Evolutionary conservation across 1,284 basidiomycete species (phyloP), one percentile per base, ranked within the genome.

Genomic region (Cronartium quercuum): DNA sequence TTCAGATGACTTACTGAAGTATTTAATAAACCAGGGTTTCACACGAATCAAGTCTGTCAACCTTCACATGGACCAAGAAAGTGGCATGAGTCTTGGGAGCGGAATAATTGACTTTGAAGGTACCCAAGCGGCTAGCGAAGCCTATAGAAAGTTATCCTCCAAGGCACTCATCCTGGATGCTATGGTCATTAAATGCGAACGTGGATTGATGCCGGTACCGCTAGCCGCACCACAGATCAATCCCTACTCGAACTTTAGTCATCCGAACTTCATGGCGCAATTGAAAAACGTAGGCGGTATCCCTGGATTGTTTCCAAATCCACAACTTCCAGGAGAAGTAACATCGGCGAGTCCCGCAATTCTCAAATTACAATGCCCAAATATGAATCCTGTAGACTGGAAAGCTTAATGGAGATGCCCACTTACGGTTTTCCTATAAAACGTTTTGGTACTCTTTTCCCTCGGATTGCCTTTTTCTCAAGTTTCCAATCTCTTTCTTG

Each of bases 11-110:
- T 51, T 74, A 18, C 66, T 66, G 61, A 66, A 64, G 65, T 66
- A 65, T 47, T 66, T 66, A 29, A 41, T 38, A 35, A 64, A 64
- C 24, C 63, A 58, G 18, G 70, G 70, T 35, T 41, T 74, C 35
- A 61, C n/a, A 4, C 41, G 21, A 24, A 41, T 74, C 24, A 66
- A 58, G n/a, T 74, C 64, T 13, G 70, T 63, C 12, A 40, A 42
- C 7, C 51, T 74, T 38, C 66, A 74, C 29, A 47, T 74, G 9
- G 57, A 60, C 44, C 51, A 13, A 24, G 61, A 74, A 41, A 74
- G 18, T 24, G 70, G 70, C n/a, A 74, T 74, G 63, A 74, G 70
- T 57, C 35, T 74, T 6, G 70, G 70, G 5, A 51, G 61, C 61
- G 70, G 70, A 38, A 55, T 55, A 42, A 34, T 74, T 35, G 41